Evolutionary conservation across 768 basidiomycete genomes (phyloP), one percentile per base, ranked within the genome.

Genomic region (Lactarius sp.): DNA sequence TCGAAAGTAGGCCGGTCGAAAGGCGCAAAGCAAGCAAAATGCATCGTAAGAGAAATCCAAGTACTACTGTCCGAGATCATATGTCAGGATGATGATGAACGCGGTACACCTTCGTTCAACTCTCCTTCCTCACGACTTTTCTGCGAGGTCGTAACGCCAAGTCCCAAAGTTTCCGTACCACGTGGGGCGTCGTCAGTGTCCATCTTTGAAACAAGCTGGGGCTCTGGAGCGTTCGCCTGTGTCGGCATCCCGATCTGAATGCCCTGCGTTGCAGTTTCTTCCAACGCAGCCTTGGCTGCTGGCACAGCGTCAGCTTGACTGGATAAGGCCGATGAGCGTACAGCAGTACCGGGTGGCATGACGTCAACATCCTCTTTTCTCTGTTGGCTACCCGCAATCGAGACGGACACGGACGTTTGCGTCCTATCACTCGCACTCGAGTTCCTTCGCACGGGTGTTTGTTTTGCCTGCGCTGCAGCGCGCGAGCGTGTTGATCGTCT

Each of bases 371-470:
- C 62, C 4, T 68, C 65, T 44, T 62, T 64, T 54, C 55, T 66
- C 12, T 54, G 57, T n/a, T 63, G 68, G 36, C 60, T 39, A n/a
- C 65, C 67, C 6, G 65, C 67, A n/a, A 68, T 58, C 4, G 67
- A 68, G 20, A 66, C 60, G 6, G 67, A 68, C 10, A 66, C 65
- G 8, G 67, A 68, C 9, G 67, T 68, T 37, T 68, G 67, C 20
- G 66, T 68, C 46, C 39, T 67, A 47, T 68, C 68, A 22, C 68
- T 68, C 18, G 66, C 68, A 34, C 68, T 68, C 44, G 68, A 68
- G 49, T 64, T 64, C 56, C 68, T 67, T 44, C 68, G 55, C 20
- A 46, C 58, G 14, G 55, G 33, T 12, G 53, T 12, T 13, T 59
- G 52, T 39, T 61, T 64, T 39, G 52, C 56, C 59, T 65, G 64